Percentiles rank a stretch among this genome's conserved stretches.
phyloP scores from a whole-genome alignment of 164 flowering plant genomes.

The Cinnamomum chago region DNA sequence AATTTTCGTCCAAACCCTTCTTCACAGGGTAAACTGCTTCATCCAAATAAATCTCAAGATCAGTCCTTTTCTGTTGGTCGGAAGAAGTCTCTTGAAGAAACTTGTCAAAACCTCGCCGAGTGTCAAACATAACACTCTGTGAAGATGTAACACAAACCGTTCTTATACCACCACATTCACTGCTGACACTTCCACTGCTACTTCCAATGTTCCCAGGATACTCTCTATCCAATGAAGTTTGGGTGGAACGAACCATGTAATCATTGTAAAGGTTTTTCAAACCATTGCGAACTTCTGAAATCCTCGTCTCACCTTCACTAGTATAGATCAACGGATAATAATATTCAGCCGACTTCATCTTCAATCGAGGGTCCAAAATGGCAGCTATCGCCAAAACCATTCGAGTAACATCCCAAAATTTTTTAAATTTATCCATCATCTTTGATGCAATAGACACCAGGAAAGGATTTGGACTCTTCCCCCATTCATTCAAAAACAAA shows the following conservation, averaged over 20 bases:
- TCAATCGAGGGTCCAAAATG: conserved; percentile 85
- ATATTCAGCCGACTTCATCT: conserved; percentile 72
- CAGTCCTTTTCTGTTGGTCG: conserved; percentile 26
- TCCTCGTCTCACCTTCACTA: conserved; percentile 40
- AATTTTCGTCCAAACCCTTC: conserved; percentile 7
- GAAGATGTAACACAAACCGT: not conserved
- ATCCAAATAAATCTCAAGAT: conserved; percentile 9
- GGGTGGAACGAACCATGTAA: conserved; percentile 27
- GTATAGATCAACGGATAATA: conserved; percentile 61
- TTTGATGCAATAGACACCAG: conserved; percentile 43
- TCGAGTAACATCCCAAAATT: conserved; percentile 60
- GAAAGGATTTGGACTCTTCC: conserved; percentile 45
- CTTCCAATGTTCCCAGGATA: not conserved
- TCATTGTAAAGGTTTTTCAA: conserved; percentile 66
- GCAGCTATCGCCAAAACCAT: conserved; percentile 52
- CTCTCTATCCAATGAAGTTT: not conserved
- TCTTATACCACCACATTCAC: not conserved
- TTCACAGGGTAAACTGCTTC: conserved; percentile 4
- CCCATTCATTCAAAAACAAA: conserved; percentile 43
- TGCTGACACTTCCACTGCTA: not conserved
- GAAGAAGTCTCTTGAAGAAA: conserved; percentile 49
- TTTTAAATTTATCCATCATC: conserved; percentile 48
- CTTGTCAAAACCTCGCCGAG: conserved; percentile 55
- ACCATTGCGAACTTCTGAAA: conserved; percentile 46
- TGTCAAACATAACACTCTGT: conserved; percentile 20